These are phyloP conservation scores for Backusella australiensis DNA, from an alignment of 192 early-diverging fungal genomes.

Conservation along the genomic window DNA sequence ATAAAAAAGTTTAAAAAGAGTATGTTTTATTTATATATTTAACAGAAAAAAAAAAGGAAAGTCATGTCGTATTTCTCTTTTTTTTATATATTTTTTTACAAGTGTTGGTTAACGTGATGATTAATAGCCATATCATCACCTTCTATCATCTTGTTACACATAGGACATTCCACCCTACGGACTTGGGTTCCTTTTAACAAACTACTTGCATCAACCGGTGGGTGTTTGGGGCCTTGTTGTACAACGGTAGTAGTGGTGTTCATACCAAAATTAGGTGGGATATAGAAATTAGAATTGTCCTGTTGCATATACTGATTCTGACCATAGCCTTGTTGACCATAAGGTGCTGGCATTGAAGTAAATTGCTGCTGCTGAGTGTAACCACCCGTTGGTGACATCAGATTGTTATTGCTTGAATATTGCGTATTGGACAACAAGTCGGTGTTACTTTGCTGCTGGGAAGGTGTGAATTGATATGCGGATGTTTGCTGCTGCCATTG, in stretches of 20 bases:
- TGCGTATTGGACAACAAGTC: background rate
- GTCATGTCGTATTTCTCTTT: too few species aligned
- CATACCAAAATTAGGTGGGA: slow-evolving; percentile 12
- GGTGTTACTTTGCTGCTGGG: background rate
- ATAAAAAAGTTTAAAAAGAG: background rate
- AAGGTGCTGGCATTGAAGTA: background rate
- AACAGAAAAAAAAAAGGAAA: background rate
- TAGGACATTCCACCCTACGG: slow-evolving; percentile 23
- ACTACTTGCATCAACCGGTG: slow-evolving; percentile 19
- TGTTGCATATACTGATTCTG: background rate
- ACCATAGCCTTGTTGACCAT: background rate
- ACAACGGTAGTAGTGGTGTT: background rate
- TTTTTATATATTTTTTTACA: background rate
- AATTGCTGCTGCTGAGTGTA: background rate
- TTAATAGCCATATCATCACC: slow-evolving; percentile 33
- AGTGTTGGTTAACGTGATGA: slow-evolving; percentile 35
- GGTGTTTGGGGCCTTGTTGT: slow-evolving; percentile 1
- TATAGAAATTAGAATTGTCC: background rate
- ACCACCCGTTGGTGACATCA: slow-evolving; percentile 3
- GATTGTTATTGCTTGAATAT: background rate
- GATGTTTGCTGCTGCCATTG: slow-evolving; percentile 14
- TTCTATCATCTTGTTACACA: slow-evolving; percentile 25
- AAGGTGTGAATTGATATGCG: background rate
- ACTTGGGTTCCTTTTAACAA: slow-evolving; percentile 19
- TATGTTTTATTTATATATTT: too few species aligned